These are phyloP conservation scores for Beta lomatogona DNA, from an alignment of 179 eudicot genomes.

Conservation along the genomic window DNA sequence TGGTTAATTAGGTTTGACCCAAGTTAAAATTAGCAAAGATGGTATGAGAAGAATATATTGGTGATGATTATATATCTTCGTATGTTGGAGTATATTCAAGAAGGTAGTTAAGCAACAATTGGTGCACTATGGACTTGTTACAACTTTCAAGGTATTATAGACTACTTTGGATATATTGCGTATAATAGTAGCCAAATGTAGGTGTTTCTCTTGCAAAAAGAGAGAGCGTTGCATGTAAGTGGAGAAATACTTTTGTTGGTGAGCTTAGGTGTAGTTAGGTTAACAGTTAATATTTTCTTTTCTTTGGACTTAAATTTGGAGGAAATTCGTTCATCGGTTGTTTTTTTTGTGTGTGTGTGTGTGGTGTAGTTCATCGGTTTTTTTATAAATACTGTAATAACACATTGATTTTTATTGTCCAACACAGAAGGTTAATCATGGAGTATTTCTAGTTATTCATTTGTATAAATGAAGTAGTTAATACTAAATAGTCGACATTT, in stretches of 20 bases:
- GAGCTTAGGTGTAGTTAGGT: slow-evolving; percentile 37
- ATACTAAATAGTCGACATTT: too few relatives aligned
- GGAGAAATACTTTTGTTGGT: slow-evolving; percentile 17
- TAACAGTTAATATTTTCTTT: slow-evolving; percentile 9
- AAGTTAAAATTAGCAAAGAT: not conserved
- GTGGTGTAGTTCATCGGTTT: too few relatives aligned
- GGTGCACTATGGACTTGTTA: slow-evolving; percentile 5
- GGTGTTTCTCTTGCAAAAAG: not conserved
- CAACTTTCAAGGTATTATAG: slow-evolving; percentile 1
- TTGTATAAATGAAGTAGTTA: too few relatives aligned
- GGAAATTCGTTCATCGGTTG: not conserved
- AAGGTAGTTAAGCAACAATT: slow-evolving; percentile 41
- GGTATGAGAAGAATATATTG: not conserved
- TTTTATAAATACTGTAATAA: too few relatives aligned
- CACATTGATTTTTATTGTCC: too few relatives aligned
- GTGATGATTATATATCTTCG: not conserved
- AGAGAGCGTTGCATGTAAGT: slow-evolving; percentile 5
- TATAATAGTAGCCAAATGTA: not conserved
- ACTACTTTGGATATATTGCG: slow-evolving; percentile 23
- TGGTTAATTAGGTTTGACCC: too few relatives aligned
- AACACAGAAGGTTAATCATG: too few relatives aligned
- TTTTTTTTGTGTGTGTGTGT: too few relatives aligned
- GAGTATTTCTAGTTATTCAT: too few relatives aligned
- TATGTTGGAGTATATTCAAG: slow-evolving; percentile 21
- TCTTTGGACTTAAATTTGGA: not conserved